phyloP scores from a whole-genome alignment of 208 protist species.

The Histomonas meleagridis region DNA sequence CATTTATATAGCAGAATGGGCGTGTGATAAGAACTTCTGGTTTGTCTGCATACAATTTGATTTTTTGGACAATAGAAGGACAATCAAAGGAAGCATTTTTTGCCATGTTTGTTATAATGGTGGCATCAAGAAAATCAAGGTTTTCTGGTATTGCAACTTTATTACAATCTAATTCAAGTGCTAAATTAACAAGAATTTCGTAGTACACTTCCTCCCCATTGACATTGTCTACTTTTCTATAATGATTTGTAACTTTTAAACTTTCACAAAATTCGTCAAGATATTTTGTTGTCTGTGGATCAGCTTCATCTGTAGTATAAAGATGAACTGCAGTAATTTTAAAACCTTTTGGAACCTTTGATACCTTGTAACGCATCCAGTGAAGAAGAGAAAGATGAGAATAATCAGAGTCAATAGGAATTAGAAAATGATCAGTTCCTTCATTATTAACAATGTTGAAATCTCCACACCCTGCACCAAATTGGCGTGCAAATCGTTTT shows the following conservation, averaged over 20 bases:
- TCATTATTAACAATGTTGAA: neutral
- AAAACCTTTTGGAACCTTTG: neutral
- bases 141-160: slow-evolving; percentile 22
- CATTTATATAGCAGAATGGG: slow-evolving; percentile 13
- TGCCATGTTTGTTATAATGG: neutral
- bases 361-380: neutral
- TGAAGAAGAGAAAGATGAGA: neutral
- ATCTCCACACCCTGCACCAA: neutral
- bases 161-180: neutral
- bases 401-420: neutral
- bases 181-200: neutral
- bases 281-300: neutral
- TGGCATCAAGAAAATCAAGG: neutral
- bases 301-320: neutral
- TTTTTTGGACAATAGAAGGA: neutral
- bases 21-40: neutral
- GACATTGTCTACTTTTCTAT: neutral
- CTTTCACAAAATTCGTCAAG: neutral
- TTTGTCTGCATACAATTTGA: neutral
- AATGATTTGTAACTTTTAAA: neutral
- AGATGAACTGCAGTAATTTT: neutral
- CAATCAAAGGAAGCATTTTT: neutral
- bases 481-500: neutral
- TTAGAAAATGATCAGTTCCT: neutral
- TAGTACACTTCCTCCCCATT: neutral